phyloP scores from a whole-genome alignment of 768 basidiomycete genomes.

The Albatrellus ellisii region DNA sequence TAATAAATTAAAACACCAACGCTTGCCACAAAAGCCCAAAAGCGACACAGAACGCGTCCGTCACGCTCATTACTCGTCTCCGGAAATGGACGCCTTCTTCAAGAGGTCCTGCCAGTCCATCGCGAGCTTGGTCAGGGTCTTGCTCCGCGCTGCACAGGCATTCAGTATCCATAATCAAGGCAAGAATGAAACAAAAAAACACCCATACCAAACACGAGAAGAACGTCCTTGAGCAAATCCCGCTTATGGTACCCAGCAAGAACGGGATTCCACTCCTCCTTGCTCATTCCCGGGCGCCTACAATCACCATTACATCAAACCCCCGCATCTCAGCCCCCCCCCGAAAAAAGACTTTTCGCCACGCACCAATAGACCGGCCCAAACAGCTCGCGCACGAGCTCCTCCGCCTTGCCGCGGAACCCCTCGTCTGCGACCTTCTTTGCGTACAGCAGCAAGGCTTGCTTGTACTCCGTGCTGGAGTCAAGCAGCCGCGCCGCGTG shows the following conservation, averaged over 20 bases:
- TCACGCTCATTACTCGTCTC: slow-evolving; percentile 1
- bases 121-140: slow-evolving; percentile 61
- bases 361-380: slow-evolving; percentile 86
- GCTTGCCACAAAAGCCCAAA: not conserved
- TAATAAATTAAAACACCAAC: not conserved
- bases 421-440: slow-evolving; percentile 84
- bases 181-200: not conserved
- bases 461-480: slow-evolving; percentile 77
- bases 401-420: slow-evolving; percentile 79
- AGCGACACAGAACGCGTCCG: not conserved
- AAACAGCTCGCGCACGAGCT: slow-evolving; percentile 79
- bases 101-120: slow-evolving; percentile 75
- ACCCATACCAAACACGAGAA: slow-evolving; percentile 61
- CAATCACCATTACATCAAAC: slow-evolving; percentile 1
- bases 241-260: slow-evolving; percentile 67
- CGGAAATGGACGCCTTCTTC: slow-evolving; percentile 33
- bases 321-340: not conserved
- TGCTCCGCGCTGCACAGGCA: slow-evolving; percentile 44
- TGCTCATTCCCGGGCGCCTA: slow-evolving; percentile 50
- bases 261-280: slow-evolving; percentile 54
- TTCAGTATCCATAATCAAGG: not conserved
- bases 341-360: not conserved
- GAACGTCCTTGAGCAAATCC: slow-evolving; percentile 71
- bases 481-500: slow-evolving; percentile 64
- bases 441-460: slow-evolving; percentile 62